Evolutionary conservation across 495 filamentous ascomycete species (phyloP), one percentile per base, ranked within the genome.

Genomic region (Trichoderma asperelloides): DNA sequence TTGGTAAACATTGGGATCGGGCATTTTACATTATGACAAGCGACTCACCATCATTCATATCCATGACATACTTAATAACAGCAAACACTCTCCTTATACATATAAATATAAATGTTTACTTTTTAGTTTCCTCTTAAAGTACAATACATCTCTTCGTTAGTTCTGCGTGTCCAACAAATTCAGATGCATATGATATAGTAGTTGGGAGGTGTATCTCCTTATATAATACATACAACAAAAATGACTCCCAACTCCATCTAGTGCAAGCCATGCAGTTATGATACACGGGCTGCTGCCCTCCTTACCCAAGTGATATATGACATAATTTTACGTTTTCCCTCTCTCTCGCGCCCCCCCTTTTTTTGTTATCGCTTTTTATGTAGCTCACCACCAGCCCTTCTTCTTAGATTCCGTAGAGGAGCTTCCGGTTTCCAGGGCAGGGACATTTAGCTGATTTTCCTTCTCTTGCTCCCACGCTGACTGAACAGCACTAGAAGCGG

Each of bases 401-500:
- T 74, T 74, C 70, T 75, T 76, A 70, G 72, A 62, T 55, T 68
- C 62, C 62, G 63, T 68, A 27, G 47, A 65, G 12, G 67, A 33
- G 23, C 39, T 57, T 60, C 71, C 60, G 27, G 30, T 66, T 30
- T 71, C 69, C 21, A 76, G 65, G 5, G 78, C 82, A 51, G 84
- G 63, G 69, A 82, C 82, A n/a, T 69, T 69, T 65, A 73, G 72
- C 73, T 85, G 78, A 62, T 78, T 82, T 66, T 80, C 78, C 68
- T 78, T 78, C 73, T 85, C 81, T 43, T 76, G 70, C 64, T 80
- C 79, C 65, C 82, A 79, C 21, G 85, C 87, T 25, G 80, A 68
- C 65, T 73, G 76, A 27, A 76, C 78, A 65, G 12, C n/a, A 41
- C 37, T 30, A 33, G 62, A 16, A 64, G 21, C n/a, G 13, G 27